Conservation (phyloP, 2,329 filamentous ascomycete species). For the Cytospora piceae region DNA sequence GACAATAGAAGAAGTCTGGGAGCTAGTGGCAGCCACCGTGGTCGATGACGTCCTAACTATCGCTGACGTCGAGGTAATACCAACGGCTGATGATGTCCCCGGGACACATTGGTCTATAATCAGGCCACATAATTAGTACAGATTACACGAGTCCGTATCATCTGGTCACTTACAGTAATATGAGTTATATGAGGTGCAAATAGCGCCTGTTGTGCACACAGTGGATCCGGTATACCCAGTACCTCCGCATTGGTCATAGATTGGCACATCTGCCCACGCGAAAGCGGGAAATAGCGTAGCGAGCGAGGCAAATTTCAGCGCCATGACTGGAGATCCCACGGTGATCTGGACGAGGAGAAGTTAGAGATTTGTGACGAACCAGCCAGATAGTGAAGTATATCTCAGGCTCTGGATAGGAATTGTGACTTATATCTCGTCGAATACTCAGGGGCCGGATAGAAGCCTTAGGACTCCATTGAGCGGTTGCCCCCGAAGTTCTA, state of each 20-base stretch:
- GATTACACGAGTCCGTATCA: rapidly evolving
- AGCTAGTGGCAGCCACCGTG: neutral
- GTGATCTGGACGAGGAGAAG: too few species aligned
- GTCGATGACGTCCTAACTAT: conserved; percentile 1
- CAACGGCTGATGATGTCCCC: conserved; percentile 14
- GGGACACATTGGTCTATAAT: conserved; percentile 17
- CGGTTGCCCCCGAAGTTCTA: conserved; percentile 3
- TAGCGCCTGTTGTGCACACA: conserved; percentile 17
- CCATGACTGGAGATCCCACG: neutral
- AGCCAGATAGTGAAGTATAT: neutral
- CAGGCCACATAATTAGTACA: neutral
- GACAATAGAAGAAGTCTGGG: conserved; percentile 4
- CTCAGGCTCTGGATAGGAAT: neutral
- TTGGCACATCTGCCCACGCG: conserved; percentile 31
- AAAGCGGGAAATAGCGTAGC: conserved; percentile 3
- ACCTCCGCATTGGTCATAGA: conserved; percentile 28
- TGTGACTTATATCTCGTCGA: neutral
- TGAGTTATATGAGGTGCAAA: conserved; percentile 21
- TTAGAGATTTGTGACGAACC: neutral
- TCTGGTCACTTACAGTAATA: conserved; percentile 20
- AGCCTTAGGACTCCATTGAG: neutral
- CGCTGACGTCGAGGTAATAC: conserved; percentile 1
- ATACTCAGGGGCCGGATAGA: neutral
- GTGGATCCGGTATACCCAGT: conserved; percentile 25
- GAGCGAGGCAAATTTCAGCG: neutral